These are phyloP conservation scores for Chimonanthus salicifolius DNA, from an alignment of 164 flowering plant genomes.

Conservation along the genomic window DNA sequence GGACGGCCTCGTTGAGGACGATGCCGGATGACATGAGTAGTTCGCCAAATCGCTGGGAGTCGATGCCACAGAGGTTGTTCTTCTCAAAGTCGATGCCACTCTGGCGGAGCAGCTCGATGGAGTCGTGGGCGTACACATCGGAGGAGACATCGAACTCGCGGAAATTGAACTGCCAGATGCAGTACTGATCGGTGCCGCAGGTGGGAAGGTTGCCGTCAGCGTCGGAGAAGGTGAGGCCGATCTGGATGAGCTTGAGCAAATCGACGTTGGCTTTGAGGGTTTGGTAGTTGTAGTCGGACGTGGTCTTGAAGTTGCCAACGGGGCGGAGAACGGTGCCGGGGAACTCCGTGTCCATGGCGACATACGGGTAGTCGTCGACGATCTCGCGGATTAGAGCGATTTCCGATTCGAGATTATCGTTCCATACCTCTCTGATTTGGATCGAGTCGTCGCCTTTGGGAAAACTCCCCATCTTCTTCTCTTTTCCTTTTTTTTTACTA, in stretches of 20 bases:
- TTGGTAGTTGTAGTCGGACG: slow-evolving; percentile 28
- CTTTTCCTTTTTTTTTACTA: neutral
- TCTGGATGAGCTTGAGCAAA: slow-evolving; percentile 39
- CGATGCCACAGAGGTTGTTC: slow-evolving; percentile 26
- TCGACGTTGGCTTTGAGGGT: slow-evolving; percentile 46
- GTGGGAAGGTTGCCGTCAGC: slow-evolving; percentile 41
- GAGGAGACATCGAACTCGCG: slow-evolving; percentile 33
- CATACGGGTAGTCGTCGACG: slow-evolving; percentile 44
- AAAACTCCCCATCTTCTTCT: slow-evolving; percentile 22
- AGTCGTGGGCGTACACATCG: slow-evolving; percentile 40
- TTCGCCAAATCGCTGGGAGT: slow-evolving; percentile 26
- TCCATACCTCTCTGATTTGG: slow-evolving; percentile 45
- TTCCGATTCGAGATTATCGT: slow-evolving; percentile 37
- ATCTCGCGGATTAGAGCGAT: slow-evolving; percentile 34
- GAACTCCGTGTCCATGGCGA: slow-evolving; percentile 47
- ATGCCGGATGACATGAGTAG: slow-evolving; percentile 29
- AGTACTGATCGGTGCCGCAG: slow-evolving; percentile 33
- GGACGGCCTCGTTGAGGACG: slow-evolving; percentile 28
- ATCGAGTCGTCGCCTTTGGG: slow-evolving; percentile 34
- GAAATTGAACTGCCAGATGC: slow-evolving; percentile 52
- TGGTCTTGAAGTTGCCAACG: slow-evolving; percentile 22
- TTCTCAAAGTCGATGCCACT: slow-evolving; percentile 38
- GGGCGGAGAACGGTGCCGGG: slow-evolving; percentile 42
- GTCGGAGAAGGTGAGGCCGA: slow-evolving; percentile 49
- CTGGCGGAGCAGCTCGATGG: slow-evolving; percentile 37